Evolutionary conservation across 176 grass and related monocot species (phyloP), one percentile per base, ranked within the genome.

Genomic region (Avena atlantica): DNA sequence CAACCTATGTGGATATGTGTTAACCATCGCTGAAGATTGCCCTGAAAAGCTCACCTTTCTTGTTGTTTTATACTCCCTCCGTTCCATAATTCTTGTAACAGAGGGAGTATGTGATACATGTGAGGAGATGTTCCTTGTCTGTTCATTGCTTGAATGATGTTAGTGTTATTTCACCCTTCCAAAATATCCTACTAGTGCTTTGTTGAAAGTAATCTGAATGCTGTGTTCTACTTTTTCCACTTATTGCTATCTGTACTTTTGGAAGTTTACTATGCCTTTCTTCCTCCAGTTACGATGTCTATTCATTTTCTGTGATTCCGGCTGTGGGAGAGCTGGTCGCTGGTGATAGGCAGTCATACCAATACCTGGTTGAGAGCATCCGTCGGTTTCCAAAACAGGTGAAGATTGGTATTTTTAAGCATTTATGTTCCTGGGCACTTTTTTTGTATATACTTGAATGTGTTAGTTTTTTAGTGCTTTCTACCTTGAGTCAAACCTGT

Each of bases 231-330:
- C 34, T 60, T 11, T 63, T 86, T 21, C 29, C 29, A 0, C 4
- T 81, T 31, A 25, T 21, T 11, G 12, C 25, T 11, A 9, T 70
- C 51, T 70, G 27, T 61, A 78, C 34, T 74, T 78, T 74, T 2
- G 14, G 24, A 76, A 76, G 12, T 20, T 76, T 25, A 76, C 7
- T 55, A 48, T 37, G 15, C 34, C 16, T 20, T 75, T 58, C 81
- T 44, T 1, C 23, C 78, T 89, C 44, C 85, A 96, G 92, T 80
- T 98, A 96, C 7, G 97, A 98, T 64, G 51, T 91, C 29, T 98
- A 98, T 85, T 98, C 97, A n/a, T 94, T 98, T 91, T 96, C 90
- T 45, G 90, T 94, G 52, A 94, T 98, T 93, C 97, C 97, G 36
- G 66, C 94, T 87, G 66, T 98, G 59, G 95, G 95, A 87, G 93